Percentiles rank a stretch among this genome's conserved stretches.
Evolutionary conservation across 2,329 filamentous ascomycete genomes (phyloP).

Genomic region (Sporothrix euskadiensis): DNA sequence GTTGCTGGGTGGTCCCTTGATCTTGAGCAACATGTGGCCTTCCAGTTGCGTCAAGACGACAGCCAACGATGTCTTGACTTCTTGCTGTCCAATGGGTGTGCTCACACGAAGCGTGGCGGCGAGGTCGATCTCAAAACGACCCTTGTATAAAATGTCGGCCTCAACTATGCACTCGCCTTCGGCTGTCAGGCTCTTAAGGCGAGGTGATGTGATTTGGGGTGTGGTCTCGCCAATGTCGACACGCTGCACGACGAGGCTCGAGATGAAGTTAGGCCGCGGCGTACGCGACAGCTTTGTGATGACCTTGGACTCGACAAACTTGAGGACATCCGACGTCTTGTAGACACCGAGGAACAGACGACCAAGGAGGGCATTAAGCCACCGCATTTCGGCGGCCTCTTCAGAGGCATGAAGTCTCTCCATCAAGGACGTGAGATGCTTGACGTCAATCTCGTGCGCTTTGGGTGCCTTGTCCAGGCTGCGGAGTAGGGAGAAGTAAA

Average conservation of each 20-base stretch:
- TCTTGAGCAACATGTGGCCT: conserved; percentile 78
- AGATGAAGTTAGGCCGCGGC: conserved; percentile 87
- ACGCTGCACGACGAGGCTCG: conserved; percentile 75
- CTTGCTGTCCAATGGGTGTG: conserved; percentile 84
- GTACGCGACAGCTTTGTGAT: conserved; percentile 95
- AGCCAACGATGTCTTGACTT: conserved; percentile 85
- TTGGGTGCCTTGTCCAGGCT: conserved; percentile 74
- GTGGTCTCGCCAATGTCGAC: conserved; percentile 86
- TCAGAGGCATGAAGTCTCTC: conserved; percentile 89
- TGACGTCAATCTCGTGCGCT: conserved; percentile 75
- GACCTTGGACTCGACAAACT: conserved; percentile 78
- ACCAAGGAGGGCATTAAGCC: conserved; percentile 90
- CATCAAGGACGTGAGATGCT: conserved; percentile 85
- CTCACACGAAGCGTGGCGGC: conserved; percentile 92
- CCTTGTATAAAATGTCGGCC: conserved; percentile 83
- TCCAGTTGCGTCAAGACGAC: conserved; percentile 82
- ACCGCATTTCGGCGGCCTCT: conserved; percentile 84
- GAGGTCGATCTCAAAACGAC: conserved; percentile 86
- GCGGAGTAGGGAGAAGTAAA: conserved; percentile 88
- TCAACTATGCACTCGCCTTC: conserved; percentile 89
- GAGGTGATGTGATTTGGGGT: conserved; percentile 85
- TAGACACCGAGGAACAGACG: conserved; percentile 86
- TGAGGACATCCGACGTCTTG: conserved; percentile 77
- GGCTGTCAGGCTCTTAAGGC: conserved; percentile 83
- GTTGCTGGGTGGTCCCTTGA: conserved; percentile 95